phyloP scores from a whole-genome alignment of 1,284 basidiomycete species.

The Neonothopanus nambi region DNA sequence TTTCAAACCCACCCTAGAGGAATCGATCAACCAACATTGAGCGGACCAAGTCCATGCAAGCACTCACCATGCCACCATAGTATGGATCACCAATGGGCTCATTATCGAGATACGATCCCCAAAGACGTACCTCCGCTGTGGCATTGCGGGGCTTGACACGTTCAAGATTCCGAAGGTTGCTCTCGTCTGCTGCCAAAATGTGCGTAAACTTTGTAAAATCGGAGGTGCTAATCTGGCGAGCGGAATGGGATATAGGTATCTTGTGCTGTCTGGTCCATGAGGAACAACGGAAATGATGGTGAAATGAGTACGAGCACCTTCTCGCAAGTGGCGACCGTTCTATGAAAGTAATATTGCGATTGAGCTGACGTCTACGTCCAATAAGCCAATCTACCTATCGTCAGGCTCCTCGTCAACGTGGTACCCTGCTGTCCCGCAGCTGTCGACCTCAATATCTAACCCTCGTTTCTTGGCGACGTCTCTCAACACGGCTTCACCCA shows the following conservation, averaged over 20 bases:
- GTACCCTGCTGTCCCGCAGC: constrained; percentile 69
- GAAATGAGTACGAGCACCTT: constrained; percentile 42
- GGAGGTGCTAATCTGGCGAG: constrained; percentile 54
- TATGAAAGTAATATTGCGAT: constrained; percentile 24
- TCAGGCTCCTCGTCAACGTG: constrained; percentile 76
- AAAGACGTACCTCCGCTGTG: constrained; percentile 63
- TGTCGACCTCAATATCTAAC: constrained; percentile 7
- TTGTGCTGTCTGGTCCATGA: constrained; percentile 43
- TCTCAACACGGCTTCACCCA: constrained; percentile 75
- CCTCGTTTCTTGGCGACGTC: constrained; percentile 63
- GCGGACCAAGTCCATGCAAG: neutral
- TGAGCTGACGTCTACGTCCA: neutral
- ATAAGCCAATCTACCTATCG: constrained; percentile 48
- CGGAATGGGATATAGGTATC: constrained; percentile 60
- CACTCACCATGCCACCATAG: constrained; percentile 62
- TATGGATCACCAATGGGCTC: constrained; percentile 73
- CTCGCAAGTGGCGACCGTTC: constrained; percentile 60
- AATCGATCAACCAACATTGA: too few species aligned
- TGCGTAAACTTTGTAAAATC: constrained; percentile 71
- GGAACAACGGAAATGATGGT: neutral
- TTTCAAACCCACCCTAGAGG: constrained; percentile 51
- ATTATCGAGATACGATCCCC: constrained; percentile 73
- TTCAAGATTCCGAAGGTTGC: constrained; percentile 60
- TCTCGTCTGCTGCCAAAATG: constrained; percentile 70
- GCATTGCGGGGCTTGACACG: constrained; percentile 54